A percentile compares a stretch with the other conserved stretches of the same genome.
phyloP scores from a whole-genome alignment of 2,329 filamentous ascomycete species.

The Byssoonygena ceratinophila region DNA sequence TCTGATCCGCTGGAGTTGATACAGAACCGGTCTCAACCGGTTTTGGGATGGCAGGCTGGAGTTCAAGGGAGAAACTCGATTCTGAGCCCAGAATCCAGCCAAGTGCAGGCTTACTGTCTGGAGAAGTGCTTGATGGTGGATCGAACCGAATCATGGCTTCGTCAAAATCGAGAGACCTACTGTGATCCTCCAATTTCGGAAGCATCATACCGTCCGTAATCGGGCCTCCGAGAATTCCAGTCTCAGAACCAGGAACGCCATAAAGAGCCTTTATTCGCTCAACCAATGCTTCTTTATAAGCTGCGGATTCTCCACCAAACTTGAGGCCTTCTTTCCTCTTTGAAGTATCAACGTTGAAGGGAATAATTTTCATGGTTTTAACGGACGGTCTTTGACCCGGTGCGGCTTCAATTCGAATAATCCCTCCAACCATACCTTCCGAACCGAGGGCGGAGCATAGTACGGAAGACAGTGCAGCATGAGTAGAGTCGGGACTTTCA shows the following conservation, averaged over 20 bases:
- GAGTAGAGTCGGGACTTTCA: constrained; percentile 71
- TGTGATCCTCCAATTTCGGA: constrained; percentile 48
- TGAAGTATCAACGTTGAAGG: constrained; percentile 53
- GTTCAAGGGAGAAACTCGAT: constrained; percentile 58
- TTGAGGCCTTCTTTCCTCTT: constrained; percentile 58
- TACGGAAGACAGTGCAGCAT: constrained; percentile 65
- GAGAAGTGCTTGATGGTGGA: constrained; percentile 36
- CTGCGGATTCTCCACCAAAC: constrained; percentile 79
- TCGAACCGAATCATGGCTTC: constrained; percentile 78
- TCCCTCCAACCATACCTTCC: constrained; percentile 66
- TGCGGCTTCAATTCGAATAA: constrained; percentile 78
- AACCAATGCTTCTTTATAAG: constrained; percentile 64
- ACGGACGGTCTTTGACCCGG: constrained; percentile 55
- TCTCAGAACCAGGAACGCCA: constrained; percentile 45
- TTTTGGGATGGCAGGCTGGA: constrained; percentile 62
- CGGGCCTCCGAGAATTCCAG: constrained; percentile 66
- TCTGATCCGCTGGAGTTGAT: constrained; percentile 43
- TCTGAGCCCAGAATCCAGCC: constrained; percentile 72
- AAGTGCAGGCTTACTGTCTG: constrained; percentile 28
- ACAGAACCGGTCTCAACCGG: constrained; percentile 43
- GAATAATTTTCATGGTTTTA: constrained; percentile 64
- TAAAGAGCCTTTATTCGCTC: constrained; percentile 65
- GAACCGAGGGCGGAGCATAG: constrained; percentile 65
- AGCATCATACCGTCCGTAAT: constrained; percentile 82
- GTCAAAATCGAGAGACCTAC: constrained; percentile 55